Base-by-base conservation (phyloP, 2,329 filamentous ascomycete species). In the Beauveria pseudobassiana region DNA sequence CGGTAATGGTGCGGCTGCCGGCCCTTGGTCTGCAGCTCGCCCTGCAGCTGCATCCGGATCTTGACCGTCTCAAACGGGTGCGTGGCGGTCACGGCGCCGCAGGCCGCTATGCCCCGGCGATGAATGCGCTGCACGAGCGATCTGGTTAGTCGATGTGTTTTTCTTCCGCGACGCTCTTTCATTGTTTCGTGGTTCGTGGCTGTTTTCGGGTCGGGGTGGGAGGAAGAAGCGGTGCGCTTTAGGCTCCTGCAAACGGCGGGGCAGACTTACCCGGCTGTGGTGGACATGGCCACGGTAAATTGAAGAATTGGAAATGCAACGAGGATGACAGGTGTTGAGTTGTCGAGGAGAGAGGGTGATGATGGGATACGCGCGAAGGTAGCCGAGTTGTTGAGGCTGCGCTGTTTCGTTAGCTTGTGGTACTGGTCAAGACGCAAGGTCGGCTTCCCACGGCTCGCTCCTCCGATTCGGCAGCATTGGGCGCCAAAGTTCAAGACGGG, bases 61-160 rank as follows among this genome's bases (percentile, higher is more conserved):
- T 99, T 99, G 74, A 99, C 92, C 14, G 93, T 98, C 78, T 99
- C 95, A 78, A 98, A 98, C 62, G 93, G 93, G 77, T 99, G 95
- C 56, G 95, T 98, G 67, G 96, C 93, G 46, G 93, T 98, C 62
- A 99, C 95, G 66, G 95, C 95, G 72, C 95, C 95, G 78, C 93
- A 98, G 67, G 95, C 95, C 72, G 95, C 95, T 72, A 99, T 90
- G 73, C 95, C 95, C 95, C 95, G 62, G 95, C 93, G 70, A 98
- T 86, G 80, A 99, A 99, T 64, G 92, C 91, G 67, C 93, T 86
- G 69, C 26, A 6, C 42, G 18, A 34, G 34, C n/a, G n/a, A 8
- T 42, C 16, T 38, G 4, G 53, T 62, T 30, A 57, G 60, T 30
- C 5, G 5, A 28, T 20, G 28, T 22, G 10, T 54, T 40, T 8